Base-by-base conservation (phyloP, 345 rosid species). In the Syzygium jambos region DNA sequence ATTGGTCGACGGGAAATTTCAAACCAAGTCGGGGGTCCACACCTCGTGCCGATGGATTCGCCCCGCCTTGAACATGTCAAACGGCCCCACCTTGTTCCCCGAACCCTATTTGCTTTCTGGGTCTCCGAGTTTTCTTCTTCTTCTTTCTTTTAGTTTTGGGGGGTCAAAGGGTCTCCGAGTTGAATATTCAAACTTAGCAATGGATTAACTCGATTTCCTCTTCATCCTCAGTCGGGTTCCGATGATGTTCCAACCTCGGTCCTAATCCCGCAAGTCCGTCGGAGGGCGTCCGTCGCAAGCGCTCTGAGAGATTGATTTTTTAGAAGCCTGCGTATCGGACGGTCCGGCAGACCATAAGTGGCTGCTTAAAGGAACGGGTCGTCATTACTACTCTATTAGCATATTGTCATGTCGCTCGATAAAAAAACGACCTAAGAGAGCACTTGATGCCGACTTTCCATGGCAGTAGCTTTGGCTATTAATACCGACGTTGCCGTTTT, bases 271-370 rank as follows among this genome's bases (percentile, higher is more conserved):
- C 55, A 53, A 53, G 55, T 6, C 77, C 11, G 17, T 15, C 41
- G 3, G 9, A 63, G 77, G 9, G 22, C 41, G 0, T 12, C 25
- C 1, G 1, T 23, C 12, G 14, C 3, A 2, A 6, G 29, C 10
- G 25, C 63, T 57, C n/a, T 9, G 23, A n/a, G n/a, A 57, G 29
- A 57, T 57, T 57, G 63, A 57, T 51, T 51, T 51, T 51, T 51
- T 2, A 11, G 46, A 43, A 43, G 52, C 52, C 12, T 13, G 12
- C 12, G 12, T 4, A 65, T 65, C 43, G 5, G 17, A 10, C 16
- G 43, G 8, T 8, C 21, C 5, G 10, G 6, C 9, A 63, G 5
- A 63, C 22, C 0, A 0, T 65, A 30, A 16, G 2, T 2, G 1
- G 19, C 43, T 34, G 4, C 11, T 30, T 65, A 65, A 16, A 65